These are phyloP conservation scores for Ganoderma lingzhi DNA, from an alignment of 1,284 basidiomycete species.

Conservation along the genomic window DNA sequence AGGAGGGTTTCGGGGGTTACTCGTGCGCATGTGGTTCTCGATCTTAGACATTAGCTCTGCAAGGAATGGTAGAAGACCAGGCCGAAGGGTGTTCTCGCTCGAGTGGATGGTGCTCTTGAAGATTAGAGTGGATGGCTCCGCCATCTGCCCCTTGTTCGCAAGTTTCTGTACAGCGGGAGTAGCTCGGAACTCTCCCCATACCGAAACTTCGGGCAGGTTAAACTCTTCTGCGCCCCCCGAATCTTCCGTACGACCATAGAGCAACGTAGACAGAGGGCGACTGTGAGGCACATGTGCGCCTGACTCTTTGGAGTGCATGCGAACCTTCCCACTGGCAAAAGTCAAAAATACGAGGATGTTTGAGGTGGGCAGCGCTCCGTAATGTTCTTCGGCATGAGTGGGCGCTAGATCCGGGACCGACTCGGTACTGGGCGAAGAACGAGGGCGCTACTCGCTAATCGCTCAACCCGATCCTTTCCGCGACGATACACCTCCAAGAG, in stretches of 20 bases:
- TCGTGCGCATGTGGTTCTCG: constrained; percentile 67
- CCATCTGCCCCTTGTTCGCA: constrained; percentile 35
- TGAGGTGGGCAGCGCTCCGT: constrained; percentile 56
- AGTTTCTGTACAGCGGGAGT: constrained; percentile 53
- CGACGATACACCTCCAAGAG: constrained; percentile 86
- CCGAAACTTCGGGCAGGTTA: constrained; percentile 81
- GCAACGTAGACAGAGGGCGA: constrained; percentile 45
- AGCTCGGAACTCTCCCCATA: constrained; percentile 85
- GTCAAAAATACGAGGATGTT: constrained; percentile 77
- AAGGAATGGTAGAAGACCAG: constrained; percentile 85
- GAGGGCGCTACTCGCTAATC: constrained; percentile 60
- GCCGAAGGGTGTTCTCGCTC: constrained; percentile 84
- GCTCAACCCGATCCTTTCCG: constrained; percentile 81
- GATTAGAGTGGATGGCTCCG: constrained; percentile 65
- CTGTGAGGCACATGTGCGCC: constrained; percentile 47
- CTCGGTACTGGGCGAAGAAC: constrained; percentile 46
- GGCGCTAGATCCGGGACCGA: constrained; percentile 31
- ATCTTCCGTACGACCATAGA: constrained; percentile 56
- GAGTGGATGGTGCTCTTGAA: constrained; percentile 87
- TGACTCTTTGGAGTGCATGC: constrained; percentile 57
- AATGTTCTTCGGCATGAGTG: constrained; percentile 40
- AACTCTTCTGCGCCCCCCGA: constrained; percentile 70
- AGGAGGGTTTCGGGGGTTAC: constrained; percentile 35
- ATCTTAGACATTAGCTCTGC: constrained; percentile 73
- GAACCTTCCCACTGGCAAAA: constrained; percentile 84